phyloP scores from a whole-genome alignment of 352 stramenopile genomes.

The Globisporangium spiculum region DNA sequence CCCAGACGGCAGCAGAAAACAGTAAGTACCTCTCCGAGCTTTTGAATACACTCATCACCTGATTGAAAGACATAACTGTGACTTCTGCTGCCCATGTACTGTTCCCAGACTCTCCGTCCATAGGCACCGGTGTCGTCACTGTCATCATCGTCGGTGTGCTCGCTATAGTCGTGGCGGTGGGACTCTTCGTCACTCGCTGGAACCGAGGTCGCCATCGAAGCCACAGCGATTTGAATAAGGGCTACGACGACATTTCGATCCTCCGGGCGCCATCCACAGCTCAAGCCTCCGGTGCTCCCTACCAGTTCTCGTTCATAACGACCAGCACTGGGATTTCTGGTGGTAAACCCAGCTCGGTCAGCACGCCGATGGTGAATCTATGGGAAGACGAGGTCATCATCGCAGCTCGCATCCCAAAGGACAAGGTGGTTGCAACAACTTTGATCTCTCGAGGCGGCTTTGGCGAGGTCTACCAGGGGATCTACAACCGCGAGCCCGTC shows the following conservation, averaged over 20 bases:
- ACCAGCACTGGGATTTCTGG: background rate
- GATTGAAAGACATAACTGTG: background rate
- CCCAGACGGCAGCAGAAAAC: background rate
- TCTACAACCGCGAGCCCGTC: conserved; percentile 33
- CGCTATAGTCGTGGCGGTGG: background rate
- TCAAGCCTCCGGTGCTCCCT: background rate
- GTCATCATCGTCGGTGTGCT: background rate
- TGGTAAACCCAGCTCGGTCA: background rate
- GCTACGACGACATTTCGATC: background rate
- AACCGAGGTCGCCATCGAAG: background rate
- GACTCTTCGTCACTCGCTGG: background rate
- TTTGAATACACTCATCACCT: background rate
- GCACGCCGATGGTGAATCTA: background rate
- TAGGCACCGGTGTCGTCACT: background rate
- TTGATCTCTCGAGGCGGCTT: conserved; percentile 38
- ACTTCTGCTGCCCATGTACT: background rate
- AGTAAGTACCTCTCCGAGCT: background rate
- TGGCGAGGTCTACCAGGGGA: conserved; percentile 38
- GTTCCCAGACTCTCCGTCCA: background rate
- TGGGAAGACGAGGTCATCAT: conserved; percentile 39
- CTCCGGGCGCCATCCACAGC: background rate
- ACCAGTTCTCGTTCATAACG: background rate
- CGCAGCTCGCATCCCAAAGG: conserved; percentile 27
- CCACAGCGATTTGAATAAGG: background rate
- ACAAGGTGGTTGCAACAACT: no score